Evolutionary conservation across 2,329 filamentous ascomycete species (phyloP).

Genomic region (Nigrospora sphaerica): DNA sequence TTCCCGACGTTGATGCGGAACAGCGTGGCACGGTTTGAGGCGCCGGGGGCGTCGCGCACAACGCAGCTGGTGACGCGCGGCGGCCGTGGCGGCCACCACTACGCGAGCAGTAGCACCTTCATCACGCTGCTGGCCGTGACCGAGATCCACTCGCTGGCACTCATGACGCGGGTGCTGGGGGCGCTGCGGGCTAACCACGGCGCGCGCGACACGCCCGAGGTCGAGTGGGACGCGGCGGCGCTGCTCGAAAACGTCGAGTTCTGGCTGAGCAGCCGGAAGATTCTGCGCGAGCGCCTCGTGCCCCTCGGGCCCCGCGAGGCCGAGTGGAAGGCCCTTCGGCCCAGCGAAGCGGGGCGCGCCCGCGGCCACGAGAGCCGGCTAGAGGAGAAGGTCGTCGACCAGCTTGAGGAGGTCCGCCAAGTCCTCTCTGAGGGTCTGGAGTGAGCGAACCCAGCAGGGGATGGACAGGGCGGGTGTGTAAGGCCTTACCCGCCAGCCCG

Average conservation of each 20-base stretch:
- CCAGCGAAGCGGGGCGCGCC: slow-evolving; percentile 23
- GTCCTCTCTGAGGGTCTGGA: slow-evolving; percentile 48
- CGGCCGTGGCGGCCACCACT: slow-evolving; percentile 32
- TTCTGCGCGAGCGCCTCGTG: slow-evolving; percentile 66
- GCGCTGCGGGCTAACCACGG: slow-evolving; percentile 56
- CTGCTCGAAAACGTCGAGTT: slow-evolving; percentile 80
- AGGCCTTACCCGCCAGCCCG: too few relatives aligned
- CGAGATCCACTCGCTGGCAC: slow-evolving; percentile 71
- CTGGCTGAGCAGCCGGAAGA: slow-evolving; percentile 62
- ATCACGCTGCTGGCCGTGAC: slow-evolving; percentile 68
- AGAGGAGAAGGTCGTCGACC: slow-evolving; percentile 67
- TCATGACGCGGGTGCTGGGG: slow-evolving; percentile 67
- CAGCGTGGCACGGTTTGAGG: slow-evolving; percentile 65
- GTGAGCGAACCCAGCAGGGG: slow-evolving; percentile 5
- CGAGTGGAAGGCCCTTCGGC: slow-evolving; percentile 43
- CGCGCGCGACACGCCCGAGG: slow-evolving; percentile 62
- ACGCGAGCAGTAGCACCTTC: slow-evolving; percentile 31
- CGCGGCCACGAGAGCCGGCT: slow-evolving; percentile 54
- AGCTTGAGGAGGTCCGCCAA: slow-evolving; percentile 55
- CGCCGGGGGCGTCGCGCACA: slow-evolving; percentile 47
- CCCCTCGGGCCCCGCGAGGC: slow-evolving; percentile 67
- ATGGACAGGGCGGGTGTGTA: too few relatives aligned
- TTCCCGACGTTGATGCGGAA: slow-evolving; percentile 73
- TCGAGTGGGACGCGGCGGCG: slow-evolving; percentile 67
- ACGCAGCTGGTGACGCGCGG: not conserved